Evolutionary conservation across 169 alveolate genomes (phyloP), one percentile per base, ranked within the genome.

Genomic region (Plasmodium yoelii): DNA sequence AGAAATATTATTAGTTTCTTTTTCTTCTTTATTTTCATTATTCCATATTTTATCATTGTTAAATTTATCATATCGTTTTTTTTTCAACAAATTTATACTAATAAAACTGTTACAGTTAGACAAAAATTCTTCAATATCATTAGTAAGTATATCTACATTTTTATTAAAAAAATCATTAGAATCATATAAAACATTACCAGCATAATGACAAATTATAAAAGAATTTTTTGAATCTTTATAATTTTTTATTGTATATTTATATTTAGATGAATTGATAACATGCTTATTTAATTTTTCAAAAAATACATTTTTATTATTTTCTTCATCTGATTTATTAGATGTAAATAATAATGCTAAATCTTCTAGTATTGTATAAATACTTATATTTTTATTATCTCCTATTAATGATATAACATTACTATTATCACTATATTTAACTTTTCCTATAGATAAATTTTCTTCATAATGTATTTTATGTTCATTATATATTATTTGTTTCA

Each of bases 401-500:
- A 94, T 90, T 3, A 94, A 77, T 1, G 68, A 80, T 26, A 94
- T 90, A 22, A 94, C 93, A 74, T 64, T 87, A 39, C 95, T 92
- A 51, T 94, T 94, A 73, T 94, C 96, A 47, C 91, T 90, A 75
- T 90, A 94, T 7, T 34, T 59, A 8, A 94, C 87, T 42, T 82
- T 82, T 49, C 56, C 68, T 13, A 82, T 70, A 10, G 44, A 56
- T 39, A 82, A 55, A 55, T 82, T 82, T 69, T 89, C 93, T 84
- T 90, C 93, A 75, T 94, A 95, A 55, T 92, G 94, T 28, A 94
- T 88, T 60, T 93, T 93, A 68, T 95, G 97, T 60, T 94, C 88
- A 57, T 94, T 93, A 82, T 82, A 39, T 12, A 96, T 93, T 77
- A 96, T 94, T 67, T 94, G 97, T 70, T 97, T 93, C 64, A 96